Evolutionary conservation across 23 red algal genomes (phyloP).

Genomic region (Gracilaria gracilis): DNA sequence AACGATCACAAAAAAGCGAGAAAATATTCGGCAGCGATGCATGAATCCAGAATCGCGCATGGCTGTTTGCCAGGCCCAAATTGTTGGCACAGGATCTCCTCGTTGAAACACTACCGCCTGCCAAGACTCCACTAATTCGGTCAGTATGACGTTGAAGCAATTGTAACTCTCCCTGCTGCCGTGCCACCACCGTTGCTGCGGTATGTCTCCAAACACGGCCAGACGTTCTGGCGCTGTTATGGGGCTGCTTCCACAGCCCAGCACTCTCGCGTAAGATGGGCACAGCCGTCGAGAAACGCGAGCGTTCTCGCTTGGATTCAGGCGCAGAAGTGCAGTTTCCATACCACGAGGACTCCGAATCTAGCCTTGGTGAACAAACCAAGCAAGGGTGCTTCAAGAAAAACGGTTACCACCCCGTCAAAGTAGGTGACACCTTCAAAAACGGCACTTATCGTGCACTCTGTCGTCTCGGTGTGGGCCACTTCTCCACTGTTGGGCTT

Average conservation of each 20-base stretch:
- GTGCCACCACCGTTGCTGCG: background rate
- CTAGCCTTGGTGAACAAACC: slow-evolving; percentile 50
- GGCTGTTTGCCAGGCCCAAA: background rate
- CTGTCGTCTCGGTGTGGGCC: slow-evolving; percentile 93
- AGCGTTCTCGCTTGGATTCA: background rate
- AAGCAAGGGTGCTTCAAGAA: slow-evolving; percentile 47
- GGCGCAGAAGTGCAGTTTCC: slow-evolving; percentile 31
- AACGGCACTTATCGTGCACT: too few species aligned
- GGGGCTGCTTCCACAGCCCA: background rate
- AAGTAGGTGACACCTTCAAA: slow-evolving; percentile 77
- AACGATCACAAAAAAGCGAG: background rate
- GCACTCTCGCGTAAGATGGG: too few species aligned
- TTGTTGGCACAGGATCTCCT: too few species aligned
- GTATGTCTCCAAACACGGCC: background rate
- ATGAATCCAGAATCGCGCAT: background rate
- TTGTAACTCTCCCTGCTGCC: too few species aligned
- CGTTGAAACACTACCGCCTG: background rate
- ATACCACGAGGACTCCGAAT: slow-evolving; percentile 58
- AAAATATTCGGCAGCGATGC: slow-evolving; percentile 10
- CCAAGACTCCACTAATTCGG: background rate
- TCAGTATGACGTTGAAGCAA: background rate
- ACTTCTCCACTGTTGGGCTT: slow-evolving; percentile 97
- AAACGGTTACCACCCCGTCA: slow-evolving; percentile 89
- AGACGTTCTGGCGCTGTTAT: background rate
- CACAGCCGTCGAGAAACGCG: too few species aligned